These are phyloP conservation scores for Pythium oligandrum DNA, from an alignment of 352 stramenopile genomes.

Conservation along the genomic window DNA sequence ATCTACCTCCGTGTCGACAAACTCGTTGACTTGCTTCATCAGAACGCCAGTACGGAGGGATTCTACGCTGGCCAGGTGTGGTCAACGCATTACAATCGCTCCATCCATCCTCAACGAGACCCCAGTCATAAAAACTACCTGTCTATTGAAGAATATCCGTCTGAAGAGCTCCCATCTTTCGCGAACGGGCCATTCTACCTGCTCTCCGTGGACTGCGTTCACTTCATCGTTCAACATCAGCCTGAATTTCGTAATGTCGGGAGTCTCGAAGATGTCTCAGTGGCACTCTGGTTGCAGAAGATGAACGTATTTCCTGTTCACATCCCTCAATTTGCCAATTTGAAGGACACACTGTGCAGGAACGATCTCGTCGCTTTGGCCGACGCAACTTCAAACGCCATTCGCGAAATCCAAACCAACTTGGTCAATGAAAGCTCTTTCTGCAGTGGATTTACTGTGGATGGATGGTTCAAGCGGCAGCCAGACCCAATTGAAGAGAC, in stretches of 20 bases:
- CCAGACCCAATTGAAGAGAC: not conserved
- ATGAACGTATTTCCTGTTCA: slow-evolving; percentile 43
- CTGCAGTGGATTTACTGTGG: slow-evolving; percentile 36
- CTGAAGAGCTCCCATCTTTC: slow-evolving; percentile 24
- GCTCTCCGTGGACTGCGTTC: slow-evolving; percentile 23
- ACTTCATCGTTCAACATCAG: slow-evolving; percentile 21
- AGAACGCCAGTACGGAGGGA: not conserved
- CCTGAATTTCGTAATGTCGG: slow-evolving; percentile 10
- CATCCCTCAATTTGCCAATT: slow-evolving; percentile 32
- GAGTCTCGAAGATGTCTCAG: slow-evolving; percentile 50
- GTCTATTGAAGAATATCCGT: slow-evolving; percentile 20
- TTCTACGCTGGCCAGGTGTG: slow-evolving; percentile 41
- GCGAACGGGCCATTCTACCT: slow-evolving; percentile 37
- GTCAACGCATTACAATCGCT: slow-evolving; percentile 16
- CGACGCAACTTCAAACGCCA: slow-evolving; percentile 33
- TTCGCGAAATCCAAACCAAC: slow-evolving; percentile 52
- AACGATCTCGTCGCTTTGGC: slow-evolving; percentile 36
- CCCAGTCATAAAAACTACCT: slow-evolving; percentile 5
- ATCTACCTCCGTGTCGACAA: slow-evolving; percentile 37
- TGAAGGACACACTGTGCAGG: slow-evolving; percentile 27
- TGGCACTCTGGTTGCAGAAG: slow-evolving; percentile 47
- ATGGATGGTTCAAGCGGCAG: slow-evolving; percentile 29
- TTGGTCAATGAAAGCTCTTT: slow-evolving; percentile 15
- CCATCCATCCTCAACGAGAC: slow-evolving; percentile 7
- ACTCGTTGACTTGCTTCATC: slow-evolving; percentile 15